These are phyloP conservation scores for Eremothecium coryli DNA, from an alignment of 1,139 yeast genomes.

Conservation along the genomic window DNA sequence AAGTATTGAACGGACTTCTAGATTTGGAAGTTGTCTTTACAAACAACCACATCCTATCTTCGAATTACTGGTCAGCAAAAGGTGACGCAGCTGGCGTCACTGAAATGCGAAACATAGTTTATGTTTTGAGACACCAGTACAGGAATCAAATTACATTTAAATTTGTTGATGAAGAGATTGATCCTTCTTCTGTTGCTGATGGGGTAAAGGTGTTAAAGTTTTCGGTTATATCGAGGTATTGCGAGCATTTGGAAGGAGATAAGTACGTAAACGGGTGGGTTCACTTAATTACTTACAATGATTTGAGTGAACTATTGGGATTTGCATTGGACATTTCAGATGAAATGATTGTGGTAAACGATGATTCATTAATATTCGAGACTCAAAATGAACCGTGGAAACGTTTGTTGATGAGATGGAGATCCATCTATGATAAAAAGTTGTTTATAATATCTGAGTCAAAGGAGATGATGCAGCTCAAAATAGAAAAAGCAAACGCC, in stretches of 20 bases:
- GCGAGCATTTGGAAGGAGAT: constrained; percentile 3
- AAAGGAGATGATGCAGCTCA: constrained; percentile 5
- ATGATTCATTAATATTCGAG: constrained; percentile 5
- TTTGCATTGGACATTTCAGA: constrained; percentile 4
- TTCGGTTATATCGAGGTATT: constrained; percentile 4
- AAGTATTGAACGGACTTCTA: constrained; percentile 1
- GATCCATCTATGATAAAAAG: constrained; percentile 3
- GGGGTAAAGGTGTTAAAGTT: constrained; percentile 4
- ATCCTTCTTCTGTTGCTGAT: constrained; percentile 1
- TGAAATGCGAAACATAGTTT: constrained; percentile 4
- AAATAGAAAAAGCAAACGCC: constrained; percentile 3
- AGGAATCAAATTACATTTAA: constrained; percentile 1
- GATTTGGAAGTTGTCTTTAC: constrained; percentile 2
- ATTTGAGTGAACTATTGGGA: constrained; percentile 4
- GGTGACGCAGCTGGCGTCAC: constrained; percentile 1
- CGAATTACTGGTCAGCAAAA: constrained; percentile 4
- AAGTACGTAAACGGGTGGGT: constrained; percentile 3
- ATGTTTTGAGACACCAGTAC: constrained; percentile 5
- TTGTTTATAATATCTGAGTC: constrained; percentile 5
- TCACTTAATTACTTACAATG: constrained; percentile 4
- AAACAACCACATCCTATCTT: constrained; percentile 3
- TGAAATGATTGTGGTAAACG: constrained; percentile 5
- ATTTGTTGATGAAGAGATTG: constrained; percentile 3
- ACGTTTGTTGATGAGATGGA: constrained; percentile 5
- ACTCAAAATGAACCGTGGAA: constrained; percentile 6